These are phyloP conservation scores for Lichtheimia corymbifera DNA, from an alignment of 371 early-diverging fungal species.

Conservation along the genomic window DNA sequence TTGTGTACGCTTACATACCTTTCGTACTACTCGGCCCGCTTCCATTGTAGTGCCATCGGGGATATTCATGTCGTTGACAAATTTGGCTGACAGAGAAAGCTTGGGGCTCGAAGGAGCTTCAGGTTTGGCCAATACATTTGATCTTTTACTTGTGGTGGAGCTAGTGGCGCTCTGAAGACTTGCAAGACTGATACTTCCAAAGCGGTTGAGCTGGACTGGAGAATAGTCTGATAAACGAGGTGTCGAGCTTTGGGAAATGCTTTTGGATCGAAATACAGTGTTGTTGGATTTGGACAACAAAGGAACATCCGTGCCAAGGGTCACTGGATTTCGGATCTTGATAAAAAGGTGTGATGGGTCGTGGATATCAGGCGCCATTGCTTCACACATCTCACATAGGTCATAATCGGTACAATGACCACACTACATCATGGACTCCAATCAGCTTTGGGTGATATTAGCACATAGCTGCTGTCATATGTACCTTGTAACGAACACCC, in stretches of 20 bases:
- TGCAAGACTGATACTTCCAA: too few species aligned
- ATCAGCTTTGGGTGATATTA: too few species aligned
- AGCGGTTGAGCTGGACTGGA: too few species aligned
- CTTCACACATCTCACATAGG: constrained; percentile 58
- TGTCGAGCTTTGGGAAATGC: too few species aligned
- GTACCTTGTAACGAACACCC: constrained; percentile 62
- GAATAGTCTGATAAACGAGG: too few species aligned
- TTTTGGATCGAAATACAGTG: too few species aligned
- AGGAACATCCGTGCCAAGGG: neutral
- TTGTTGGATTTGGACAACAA: constrained; percentile 12
- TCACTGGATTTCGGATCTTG: constrained; percentile 45
- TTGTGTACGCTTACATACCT: constrained; percentile 15
- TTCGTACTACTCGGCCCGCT: constrained; percentile 52
- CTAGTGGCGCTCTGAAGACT: too few species aligned
- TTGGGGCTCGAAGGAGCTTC: too few species aligned
- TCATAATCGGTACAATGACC: constrained; percentile 60
- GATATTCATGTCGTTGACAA: constrained; percentile 70
- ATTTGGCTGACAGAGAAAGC: constrained; percentile 31
- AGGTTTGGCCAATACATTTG: too few species aligned
- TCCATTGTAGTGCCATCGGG: constrained; percentile 63
- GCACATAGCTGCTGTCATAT: neutral
- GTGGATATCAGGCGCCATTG: constrained; percentile 28
- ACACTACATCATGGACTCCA: constrained; percentile 34
- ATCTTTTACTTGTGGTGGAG: too few species aligned
- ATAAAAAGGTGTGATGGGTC: constrained; percentile 51